phyloP scores from a whole-genome alignment of 2,329 filamentous ascomycete genomes.

The Aspergillus novoparasiticus region DNA sequence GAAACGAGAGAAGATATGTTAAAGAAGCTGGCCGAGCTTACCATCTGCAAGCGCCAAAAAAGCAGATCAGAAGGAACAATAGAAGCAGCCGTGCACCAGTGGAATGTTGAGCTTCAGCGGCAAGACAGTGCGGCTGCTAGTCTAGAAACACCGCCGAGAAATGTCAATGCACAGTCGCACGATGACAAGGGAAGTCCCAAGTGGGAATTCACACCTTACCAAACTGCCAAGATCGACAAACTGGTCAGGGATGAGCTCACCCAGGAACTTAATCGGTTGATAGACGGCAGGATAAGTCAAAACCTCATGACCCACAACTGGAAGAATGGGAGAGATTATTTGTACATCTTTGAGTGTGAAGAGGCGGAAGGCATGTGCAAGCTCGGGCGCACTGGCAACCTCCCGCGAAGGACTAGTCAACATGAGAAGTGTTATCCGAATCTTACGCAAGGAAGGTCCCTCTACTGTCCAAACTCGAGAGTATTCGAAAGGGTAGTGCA shows the following conservation, averaged over 20 bases:
- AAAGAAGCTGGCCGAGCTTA: neutral
- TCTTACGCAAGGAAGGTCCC: neutral
- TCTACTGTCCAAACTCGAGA: neutral
- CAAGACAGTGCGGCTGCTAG: neutral
- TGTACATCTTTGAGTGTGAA: neutral
- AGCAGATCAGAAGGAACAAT: neutral
- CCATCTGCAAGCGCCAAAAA: neutral
- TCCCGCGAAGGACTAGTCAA: neutral
- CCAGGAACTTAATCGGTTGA: neutral
- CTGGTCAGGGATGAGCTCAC: neutral
- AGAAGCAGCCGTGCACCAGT: neutral
- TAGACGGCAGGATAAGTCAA: neutral
- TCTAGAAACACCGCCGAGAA: neutral
- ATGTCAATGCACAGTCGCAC: neutral
- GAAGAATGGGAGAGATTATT: neutral
- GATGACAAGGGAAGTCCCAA: neutral
- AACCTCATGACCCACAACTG: neutral
- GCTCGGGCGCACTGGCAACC: neutral
- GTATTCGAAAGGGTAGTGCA: neutral
- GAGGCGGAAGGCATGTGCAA: neutral
- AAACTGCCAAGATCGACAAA: neutral
- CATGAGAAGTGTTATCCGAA: neutral
- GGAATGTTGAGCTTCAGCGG: neutral
- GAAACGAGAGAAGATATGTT: neutral
- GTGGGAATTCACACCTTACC: neutral